phyloP scores from a whole-genome alignment of 352 stramenopile species.

The Phytophthora chlamydospora region DNA sequence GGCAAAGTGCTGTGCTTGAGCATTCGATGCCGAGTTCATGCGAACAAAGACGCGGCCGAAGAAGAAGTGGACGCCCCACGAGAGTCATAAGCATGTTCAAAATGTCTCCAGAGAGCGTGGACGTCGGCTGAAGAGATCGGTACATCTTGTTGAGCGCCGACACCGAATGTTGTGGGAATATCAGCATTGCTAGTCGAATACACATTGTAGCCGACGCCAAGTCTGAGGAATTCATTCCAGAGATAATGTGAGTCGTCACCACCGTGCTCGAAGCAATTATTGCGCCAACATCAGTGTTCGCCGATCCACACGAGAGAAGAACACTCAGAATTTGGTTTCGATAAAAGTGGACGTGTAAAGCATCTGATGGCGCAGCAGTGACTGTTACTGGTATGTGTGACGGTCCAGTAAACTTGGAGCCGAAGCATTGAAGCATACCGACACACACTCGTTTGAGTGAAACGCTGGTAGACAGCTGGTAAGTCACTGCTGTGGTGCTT shows the following conservation, averaged over 20 bases:
- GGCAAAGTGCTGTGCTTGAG: constrained; percentile 65
- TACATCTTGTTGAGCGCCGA: constrained; percentile 76
- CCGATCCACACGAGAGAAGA: constrained; percentile 71
- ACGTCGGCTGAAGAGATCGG: constrained; percentile 39
- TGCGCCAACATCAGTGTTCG: constrained; percentile 60
- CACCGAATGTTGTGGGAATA: constrained; percentile 82
- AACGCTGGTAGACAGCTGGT: constrained; percentile 36
- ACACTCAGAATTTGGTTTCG: constrained; percentile 83
- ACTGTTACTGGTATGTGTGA: constrained; percentile 2
- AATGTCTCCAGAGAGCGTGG: constrained; percentile 39
- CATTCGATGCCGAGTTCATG: constrained; percentile 86
- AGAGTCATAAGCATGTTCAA: constrained; percentile 69
- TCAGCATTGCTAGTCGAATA: constrained; percentile 84
- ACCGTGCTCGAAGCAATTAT: constrained; percentile 64
- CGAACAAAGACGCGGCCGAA: constrained; percentile 71
- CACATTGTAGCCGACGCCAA: constrained; percentile 74
- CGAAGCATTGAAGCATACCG: constrained; percentile 70
- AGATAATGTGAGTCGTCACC: constrained; percentile 67
- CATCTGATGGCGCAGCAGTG: constrained; percentile 18
- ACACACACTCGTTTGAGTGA: constrained; percentile 72
- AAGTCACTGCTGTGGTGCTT: neutral
- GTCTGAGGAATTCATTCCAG: constrained; percentile 65
- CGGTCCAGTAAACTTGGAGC: constrained; percentile 19
- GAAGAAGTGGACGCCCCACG: constrained; percentile 64
- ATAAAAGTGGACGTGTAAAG: constrained; percentile 64